These are phyloP conservation scores for Arabis hirsuta DNA, from an alignment of 345 rosid species.

Conservation along the genomic window DNA sequence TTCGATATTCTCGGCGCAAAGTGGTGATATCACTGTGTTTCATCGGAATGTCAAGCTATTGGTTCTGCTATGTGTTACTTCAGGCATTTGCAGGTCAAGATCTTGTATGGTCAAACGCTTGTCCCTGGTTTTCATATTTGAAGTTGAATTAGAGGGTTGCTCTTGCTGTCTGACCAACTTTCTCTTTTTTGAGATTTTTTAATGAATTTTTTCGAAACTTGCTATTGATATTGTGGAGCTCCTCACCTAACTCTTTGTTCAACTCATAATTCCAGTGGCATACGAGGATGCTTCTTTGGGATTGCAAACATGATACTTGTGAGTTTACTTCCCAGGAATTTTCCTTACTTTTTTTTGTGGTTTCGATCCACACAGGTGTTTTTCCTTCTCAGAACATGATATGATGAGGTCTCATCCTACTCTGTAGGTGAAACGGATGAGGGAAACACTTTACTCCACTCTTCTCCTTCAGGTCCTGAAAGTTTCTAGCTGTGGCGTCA, in stretches of 20 bases:
- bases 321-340: constrained; percentile 48
- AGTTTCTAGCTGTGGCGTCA: constrained; percentile 19
- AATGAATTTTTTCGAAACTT: not conserved
- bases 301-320: constrained; percentile 98
- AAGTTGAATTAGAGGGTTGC: constrained; percentile 25
- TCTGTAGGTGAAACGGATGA: constrained; percentile 90
- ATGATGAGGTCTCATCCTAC: constrained; percentile 16
- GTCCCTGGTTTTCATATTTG: constrained; percentile 42
- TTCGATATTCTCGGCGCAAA: constrained; percentile 87
- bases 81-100: constrained; percentile 96
- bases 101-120: constrained; percentile 73
- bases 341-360: not conserved
- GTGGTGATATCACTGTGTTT: constrained; percentile 70
- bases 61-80: constrained; percentile 68
- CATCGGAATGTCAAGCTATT: constrained; percentile 69
- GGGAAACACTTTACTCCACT: constrained; percentile 85
- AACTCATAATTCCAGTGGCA: constrained; percentile 66
- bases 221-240: constrained; percentile 35
- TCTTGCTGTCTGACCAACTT: constrained; percentile 9
- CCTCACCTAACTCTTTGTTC: constrained; percentile 45
- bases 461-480: constrained; percentile 84
- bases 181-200: constrained; percentile 13
- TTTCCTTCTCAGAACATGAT: not conserved
- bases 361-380: constrained; percentile 1
- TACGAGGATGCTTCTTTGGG: constrained; percentile 93